Percentiles rank a stretch among this genome's conserved stretches.
phyloP scores from a whole-genome alignment of 2,329 filamentous ascomycete species.

The Colletotrichum gigasporum region DNA sequence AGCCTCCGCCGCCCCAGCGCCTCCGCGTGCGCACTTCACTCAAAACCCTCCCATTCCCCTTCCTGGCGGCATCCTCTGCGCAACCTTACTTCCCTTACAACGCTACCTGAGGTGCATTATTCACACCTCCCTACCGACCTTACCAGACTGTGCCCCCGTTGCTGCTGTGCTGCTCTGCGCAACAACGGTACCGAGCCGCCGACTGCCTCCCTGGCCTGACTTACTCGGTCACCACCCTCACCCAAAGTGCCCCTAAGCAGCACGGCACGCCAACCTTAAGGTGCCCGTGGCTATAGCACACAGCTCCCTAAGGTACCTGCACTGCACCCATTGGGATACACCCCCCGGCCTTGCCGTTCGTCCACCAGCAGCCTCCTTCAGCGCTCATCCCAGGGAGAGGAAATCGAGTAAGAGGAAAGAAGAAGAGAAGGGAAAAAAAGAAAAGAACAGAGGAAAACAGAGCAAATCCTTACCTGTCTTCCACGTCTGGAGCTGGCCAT shows the following conservation, averaged over 20 bases:
- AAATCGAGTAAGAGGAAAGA: neutral
- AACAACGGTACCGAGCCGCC: neutral
- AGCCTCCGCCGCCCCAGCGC: neutral
- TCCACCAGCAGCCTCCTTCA: constrained; percentile 1
- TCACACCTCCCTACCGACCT: neutral
- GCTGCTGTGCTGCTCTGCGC: neutral
- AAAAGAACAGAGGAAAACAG: neutral
- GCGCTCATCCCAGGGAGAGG: neutral
- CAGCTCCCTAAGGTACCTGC: too few relatives aligned
- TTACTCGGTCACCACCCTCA: neutral
- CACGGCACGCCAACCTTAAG: too few relatives aligned
- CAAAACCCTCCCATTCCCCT: neutral
- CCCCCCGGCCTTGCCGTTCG: neutral
- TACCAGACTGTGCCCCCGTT: neutral
- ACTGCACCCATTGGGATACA: neutral
- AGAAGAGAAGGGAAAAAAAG: neutral
- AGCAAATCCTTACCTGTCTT: neutral
- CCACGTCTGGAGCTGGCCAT: neutral
- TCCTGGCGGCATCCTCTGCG: neutral
- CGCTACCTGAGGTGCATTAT: neutral
- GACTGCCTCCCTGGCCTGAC: neutral
- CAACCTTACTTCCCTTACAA: neutral
- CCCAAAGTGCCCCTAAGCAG: too few relatives aligned
- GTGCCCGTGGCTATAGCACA: too few relatives aligned
- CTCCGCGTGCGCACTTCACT: neutral